Percentiles rank a stretch among this genome's conserved stretches.
phyloP scores from a whole-genome alignment of 495 filamentous ascomycete species.

The Aspergillus homomorphus region DNA sequence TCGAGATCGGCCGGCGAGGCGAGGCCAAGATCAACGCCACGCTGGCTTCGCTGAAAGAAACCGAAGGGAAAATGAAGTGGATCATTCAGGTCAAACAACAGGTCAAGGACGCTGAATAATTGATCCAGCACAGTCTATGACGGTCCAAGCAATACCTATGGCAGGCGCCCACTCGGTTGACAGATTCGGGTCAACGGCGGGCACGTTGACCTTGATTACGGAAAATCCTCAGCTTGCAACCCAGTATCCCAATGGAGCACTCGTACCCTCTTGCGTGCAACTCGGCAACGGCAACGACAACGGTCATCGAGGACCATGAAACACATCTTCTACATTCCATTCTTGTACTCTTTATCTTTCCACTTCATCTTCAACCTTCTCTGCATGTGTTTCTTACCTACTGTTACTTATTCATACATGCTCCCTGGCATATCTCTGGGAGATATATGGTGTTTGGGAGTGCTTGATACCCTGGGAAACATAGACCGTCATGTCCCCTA shows the following conservation, averaged over 20 bases:
- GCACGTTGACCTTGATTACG: neutral
- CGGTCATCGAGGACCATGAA: neutral
- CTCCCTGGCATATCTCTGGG: conserved; percentile 7
- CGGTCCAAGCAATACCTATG: neutral
- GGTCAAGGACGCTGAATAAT: conserved; percentile 47
- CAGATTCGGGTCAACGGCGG: neutral
- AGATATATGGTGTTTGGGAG: conserved; percentile 24
- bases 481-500: conserved; percentile 20
- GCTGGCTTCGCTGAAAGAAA: conserved; percentile 58
- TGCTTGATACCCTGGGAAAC: conserved; percentile 29
- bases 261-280: neutral
- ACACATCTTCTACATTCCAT: neutral
- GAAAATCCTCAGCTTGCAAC: neutral
- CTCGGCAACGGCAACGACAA: neutral
- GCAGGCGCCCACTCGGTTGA: neutral
- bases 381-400: neutral
- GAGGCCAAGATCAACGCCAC: conserved; percentile 54
- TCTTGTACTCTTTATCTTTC: conserved; percentile 8
- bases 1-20: conserved; percentile 50
- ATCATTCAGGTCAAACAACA: conserved; percentile 59
- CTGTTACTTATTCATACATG: neutral
- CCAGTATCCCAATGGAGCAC: neutral
- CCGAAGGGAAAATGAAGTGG: conserved; percentile 66
- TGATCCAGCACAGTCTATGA: neutral
- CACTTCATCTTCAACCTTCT: neutral